Conservation (phyloP, 2,329 filamentous ascomycete genomes). For the Botrytis fragariae region DNA sequence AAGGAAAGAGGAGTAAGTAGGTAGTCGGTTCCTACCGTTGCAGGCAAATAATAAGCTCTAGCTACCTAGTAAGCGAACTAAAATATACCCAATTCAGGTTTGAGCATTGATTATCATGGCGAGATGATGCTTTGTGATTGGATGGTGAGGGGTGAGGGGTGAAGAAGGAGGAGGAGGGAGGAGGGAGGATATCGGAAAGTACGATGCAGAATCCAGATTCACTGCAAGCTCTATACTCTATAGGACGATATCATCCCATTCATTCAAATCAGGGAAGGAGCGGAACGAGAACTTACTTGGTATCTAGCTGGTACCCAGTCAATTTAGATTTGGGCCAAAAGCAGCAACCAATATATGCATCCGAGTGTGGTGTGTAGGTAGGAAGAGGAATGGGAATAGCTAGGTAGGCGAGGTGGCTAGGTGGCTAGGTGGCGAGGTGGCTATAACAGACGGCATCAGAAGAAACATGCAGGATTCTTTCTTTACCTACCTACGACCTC, state of each 20-base stretch:
- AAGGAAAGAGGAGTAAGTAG: neutral
- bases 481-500: neutral
- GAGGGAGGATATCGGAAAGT: neutral
- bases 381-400: no score
- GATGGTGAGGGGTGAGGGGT: neutral
- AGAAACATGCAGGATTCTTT: no score
- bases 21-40: neutral
- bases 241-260: neutral
- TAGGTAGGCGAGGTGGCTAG: no score
- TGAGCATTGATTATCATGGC: neutral
- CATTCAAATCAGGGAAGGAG: neutral
- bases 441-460: no score
- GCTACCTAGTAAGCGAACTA: neutral
- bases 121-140: neutral
- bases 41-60: neutral
- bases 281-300: neutral
- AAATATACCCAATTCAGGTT: neutral
- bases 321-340: neutral
- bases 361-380: no score
- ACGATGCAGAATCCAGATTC: neutral
- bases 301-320: neutral
- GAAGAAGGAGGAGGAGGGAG: neutral
- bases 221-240: neutral
- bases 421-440: no score
- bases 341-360: no score